Conservation (phyloP, 2,329 filamentous ascomycete species). For the Fusarium albidum region DNA sequence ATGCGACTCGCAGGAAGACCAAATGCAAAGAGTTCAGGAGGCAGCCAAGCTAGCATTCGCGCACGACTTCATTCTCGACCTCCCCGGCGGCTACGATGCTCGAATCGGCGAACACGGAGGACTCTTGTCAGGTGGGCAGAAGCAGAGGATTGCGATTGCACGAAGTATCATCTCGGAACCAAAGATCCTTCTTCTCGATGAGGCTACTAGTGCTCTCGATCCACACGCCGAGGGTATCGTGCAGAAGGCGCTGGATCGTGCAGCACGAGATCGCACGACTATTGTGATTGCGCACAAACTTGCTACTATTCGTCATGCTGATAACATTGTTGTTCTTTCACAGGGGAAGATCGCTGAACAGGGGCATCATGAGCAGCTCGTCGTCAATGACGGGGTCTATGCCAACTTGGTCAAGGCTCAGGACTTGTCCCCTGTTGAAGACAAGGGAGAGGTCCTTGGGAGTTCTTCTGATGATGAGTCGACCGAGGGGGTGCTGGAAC, state of each 20-base stretch:
- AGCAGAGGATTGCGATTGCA: constrained; percentile 69
- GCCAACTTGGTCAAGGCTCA: constrained; percentile 54
- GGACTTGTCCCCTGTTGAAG: constrained; percentile 34
- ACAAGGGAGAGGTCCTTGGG: background rate
- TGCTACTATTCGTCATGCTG: constrained; percentile 64
- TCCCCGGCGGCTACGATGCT: constrained; percentile 58
- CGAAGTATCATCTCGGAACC: constrained; percentile 50
- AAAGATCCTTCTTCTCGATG: constrained; percentile 69
- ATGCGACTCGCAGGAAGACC: constrained; percentile 47
- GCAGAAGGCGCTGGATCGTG: constrained; percentile 59
- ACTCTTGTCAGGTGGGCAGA: constrained; percentile 69
- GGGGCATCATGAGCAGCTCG: constrained; percentile 60
- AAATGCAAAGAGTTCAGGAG: constrained; percentile 50
- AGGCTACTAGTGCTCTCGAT: constrained; percentile 67
- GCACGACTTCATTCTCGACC: constrained; percentile 56
- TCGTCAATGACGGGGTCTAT: constrained; percentile 57
- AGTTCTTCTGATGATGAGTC: background rate
- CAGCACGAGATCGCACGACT: constrained; percentile 65
- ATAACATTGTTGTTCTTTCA: constrained; percentile 70
- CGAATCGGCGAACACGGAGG: constrained; percentile 68
- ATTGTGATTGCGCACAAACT: constrained; percentile 70
- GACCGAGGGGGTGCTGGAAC: background rate
- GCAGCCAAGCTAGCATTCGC: constrained; percentile 57
- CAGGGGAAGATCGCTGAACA: constrained; percentile 65
- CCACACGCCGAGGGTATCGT: constrained; percentile 55